These are phyloP conservation scores for Pseudogymnoascus sp. DNA, from an alignment of 2,329 filamentous ascomycete species.

Conservation along the genomic window DNA sequence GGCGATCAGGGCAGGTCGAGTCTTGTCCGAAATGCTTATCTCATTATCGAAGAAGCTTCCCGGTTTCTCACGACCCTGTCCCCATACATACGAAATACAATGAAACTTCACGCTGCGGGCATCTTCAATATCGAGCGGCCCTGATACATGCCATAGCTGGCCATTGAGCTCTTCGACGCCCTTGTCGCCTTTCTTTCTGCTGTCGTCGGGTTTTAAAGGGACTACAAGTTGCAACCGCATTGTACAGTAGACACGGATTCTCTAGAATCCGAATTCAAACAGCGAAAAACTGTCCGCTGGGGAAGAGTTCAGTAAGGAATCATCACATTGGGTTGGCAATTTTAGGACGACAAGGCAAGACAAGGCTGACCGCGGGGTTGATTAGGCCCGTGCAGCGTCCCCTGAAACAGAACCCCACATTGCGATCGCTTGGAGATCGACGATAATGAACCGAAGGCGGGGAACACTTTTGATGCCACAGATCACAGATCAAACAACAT, in stretches of 20 bases:
- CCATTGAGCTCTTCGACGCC: slow-evolving; percentile 15
- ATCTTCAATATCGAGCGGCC: slow-evolving; percentile 7
- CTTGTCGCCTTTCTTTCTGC: slow-evolving; percentile 11
- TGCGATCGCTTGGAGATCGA: neutral
- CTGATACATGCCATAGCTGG: slow-evolving; percentile 14
- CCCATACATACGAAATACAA: slow-evolving; percentile 18
- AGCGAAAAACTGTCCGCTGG: neutral
- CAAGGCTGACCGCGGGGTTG: slow-evolving; percentile 3
- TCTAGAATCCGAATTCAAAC: neutral
- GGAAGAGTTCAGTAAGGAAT: neutral
- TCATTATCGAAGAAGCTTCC: slow-evolving; percentile 16
- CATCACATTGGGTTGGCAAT: neutral
- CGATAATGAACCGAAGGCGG: neutral
- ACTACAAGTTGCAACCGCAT: slow-evolving; percentile 11
- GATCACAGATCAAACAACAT: neutral
- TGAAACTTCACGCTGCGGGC: slow-evolving; percentile 11
- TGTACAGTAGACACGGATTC: neutral
- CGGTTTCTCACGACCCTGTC: slow-evolving; percentile 8
- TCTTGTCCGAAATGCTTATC: slow-evolving; percentile 15
- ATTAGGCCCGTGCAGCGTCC: neutral
- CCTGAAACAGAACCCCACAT: neutral
- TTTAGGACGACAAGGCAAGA: neutral
- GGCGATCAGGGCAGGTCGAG: slow-evolving; percentile 13
- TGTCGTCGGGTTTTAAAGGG: slow-evolving; percentile 10
- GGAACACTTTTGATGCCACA: neutral